Evolutionary conservation across 2,329 filamentous ascomycete species (phyloP).

Genomic region (Phialemoniopsis sp.): DNA sequence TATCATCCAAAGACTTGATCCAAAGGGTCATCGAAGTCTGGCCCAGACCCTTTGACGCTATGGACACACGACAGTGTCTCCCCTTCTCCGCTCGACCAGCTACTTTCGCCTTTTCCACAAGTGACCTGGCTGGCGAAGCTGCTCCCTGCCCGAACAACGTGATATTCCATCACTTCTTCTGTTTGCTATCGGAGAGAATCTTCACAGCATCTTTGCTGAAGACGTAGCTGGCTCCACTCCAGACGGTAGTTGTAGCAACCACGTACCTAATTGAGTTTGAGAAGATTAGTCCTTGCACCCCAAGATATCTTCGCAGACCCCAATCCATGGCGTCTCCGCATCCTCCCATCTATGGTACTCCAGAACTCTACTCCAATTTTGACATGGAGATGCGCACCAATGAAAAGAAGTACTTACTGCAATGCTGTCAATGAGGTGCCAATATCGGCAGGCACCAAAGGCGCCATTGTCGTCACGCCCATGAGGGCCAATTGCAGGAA

Average conservation of each 20-base stretch:
- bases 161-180: conserved; percentile 4
- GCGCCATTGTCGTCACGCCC: conserved; percentile 76
- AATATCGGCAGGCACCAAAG: conserved; percentile 62
- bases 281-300: background rate
- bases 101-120: background rate
- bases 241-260: conserved; percentile 84
- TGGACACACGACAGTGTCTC: too few species aligned
- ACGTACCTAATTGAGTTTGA: conserved; percentile 54
- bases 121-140: too few species aligned
- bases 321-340: background rate
- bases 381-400: background rate
- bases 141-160: too few species aligned
- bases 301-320: conserved; percentile 24
- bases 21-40: too few species aligned
- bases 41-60: too few species aligned
- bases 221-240: conserved; percentile 90
- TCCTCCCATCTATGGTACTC: conserved; percentile 1
- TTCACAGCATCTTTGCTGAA: conserved; percentile 89
- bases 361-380: too few species aligned
- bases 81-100: too few species aligned
- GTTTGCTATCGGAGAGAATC: conserved; percentile 52
- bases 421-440: conserved; percentile 50
- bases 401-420: conserved; percentile 49
- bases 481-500: conserved; percentile 86
- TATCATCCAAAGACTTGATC: too few species aligned